Evolutionary conservation across 768 basidiomycete genomes (phyloP).

Genomic region (Rubroboletus pulcherrimus): DNA sequence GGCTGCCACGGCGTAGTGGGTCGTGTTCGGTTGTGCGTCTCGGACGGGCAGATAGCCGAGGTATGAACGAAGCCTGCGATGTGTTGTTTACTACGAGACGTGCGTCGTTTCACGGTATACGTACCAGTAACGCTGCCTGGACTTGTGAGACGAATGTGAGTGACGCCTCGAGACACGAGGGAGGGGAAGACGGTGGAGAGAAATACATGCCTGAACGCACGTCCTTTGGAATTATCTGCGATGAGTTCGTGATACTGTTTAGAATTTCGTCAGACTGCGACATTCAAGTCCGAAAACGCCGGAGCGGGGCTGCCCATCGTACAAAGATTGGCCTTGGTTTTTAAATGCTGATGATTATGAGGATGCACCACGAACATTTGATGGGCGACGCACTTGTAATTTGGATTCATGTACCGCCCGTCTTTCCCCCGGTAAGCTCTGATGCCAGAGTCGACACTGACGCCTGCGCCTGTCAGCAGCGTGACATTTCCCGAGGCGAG

Average conservation of each 20-base stretch:
- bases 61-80: constrained; percentile 60
- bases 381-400: constrained; percentile 61
- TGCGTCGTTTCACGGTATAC: constrained; percentile 9
- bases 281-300: background rate
- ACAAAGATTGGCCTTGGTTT: constrained; percentile 54
- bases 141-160: constrained; percentile 6
- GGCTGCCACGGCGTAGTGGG: constrained; percentile 83
- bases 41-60: constrained; percentile 85
- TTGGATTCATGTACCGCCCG: constrained; percentile 86
- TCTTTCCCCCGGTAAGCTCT: constrained; percentile 87
- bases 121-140: constrained; percentile 82
- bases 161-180: background rate
- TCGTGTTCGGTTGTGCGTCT: constrained; percentile 82
- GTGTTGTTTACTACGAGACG: no score
- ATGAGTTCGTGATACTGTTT: constrained; percentile 74
- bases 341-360: background rate
- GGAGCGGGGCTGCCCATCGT: constrained; percentile 5
- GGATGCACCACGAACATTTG: background rate
- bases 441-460: constrained; percentile 94
- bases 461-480: constrained; percentile 86
- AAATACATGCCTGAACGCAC: constrained; percentile 60
- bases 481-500: constrained; percentile 66
- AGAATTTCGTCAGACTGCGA: constrained; percentile 9
- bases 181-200: background rate
- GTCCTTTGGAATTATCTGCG: constrained; percentile 65